These are phyloP conservation scores for Escovopsis weberi DNA, from an alignment of 2,329 filamentous ascomycete genomes.

Conservation along the genomic window DNA sequence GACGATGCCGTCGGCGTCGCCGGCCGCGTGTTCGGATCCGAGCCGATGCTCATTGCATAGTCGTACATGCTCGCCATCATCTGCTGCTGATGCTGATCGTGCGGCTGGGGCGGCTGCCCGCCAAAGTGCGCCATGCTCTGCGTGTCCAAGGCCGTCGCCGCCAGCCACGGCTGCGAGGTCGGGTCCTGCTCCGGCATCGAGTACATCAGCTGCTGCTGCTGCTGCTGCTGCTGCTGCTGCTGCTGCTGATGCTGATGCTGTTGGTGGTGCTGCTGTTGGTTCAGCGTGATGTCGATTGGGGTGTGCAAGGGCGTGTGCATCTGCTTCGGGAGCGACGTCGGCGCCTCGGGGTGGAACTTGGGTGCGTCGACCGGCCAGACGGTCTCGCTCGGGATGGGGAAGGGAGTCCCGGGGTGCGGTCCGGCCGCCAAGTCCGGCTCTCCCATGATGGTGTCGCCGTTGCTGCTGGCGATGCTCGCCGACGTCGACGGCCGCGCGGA, in stretches of 20 bases:
- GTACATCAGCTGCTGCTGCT: constrained; percentile 9
- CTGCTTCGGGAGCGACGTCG: constrained; percentile 15
- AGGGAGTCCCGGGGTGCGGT: constrained; percentile 27
- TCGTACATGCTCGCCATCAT: constrained; percentile 10
- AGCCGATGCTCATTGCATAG: constrained; percentile 13
- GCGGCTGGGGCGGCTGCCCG: constrained; percentile 7
- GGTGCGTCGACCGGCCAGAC: constrained; percentile 24
- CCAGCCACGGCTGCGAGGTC: constrained; percentile 13
- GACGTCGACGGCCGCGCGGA: constrained; percentile 22
- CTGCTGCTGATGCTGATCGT: constrained; percentile 5
- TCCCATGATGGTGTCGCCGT: constrained; percentile 16
- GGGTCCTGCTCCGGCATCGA: constrained; percentile 18
- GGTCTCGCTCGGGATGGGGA: constrained; percentile 24
- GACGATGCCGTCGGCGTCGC: constrained; percentile 20
- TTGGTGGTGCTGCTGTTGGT: too few species aligned
- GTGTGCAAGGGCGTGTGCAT: constrained; percentile 19
- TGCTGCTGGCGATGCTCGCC: constrained; percentile 9
- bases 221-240: constrained; percentile 6
- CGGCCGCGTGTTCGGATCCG: constrained; percentile 16
- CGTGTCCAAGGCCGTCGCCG: constrained; percentile 7
- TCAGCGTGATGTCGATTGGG: constrained; percentile 13
- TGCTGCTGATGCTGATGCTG: constrained; percentile 1
- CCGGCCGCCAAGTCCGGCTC: constrained; percentile 20
- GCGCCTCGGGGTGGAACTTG: constrained; percentile 23
- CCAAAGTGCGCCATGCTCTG: constrained; percentile 6